Percentiles rank a stretch among this genome's conserved stretches.
Evolutionary conservation across 192 early-diverging fungal species (phyloP).

Genomic region (Umbelopsis ramanniana): DNA sequence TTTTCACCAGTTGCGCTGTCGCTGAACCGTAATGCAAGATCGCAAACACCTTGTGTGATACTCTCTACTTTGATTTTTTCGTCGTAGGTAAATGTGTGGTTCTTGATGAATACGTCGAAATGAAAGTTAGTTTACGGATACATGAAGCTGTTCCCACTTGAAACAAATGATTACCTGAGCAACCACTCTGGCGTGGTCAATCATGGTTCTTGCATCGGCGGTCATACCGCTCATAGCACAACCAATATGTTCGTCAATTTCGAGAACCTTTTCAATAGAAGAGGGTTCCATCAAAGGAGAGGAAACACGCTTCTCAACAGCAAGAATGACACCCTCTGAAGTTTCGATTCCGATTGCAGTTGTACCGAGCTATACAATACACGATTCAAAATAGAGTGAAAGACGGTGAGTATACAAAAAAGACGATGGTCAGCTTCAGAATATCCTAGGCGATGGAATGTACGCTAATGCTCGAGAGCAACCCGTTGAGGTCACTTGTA

Average conservation of each 20-base stretch:
- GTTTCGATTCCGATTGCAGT: slow-evolving; percentile 99
- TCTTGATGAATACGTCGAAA: slow-evolving; percentile 49
- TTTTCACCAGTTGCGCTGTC: slow-evolving; percentile 97
- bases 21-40: slow-evolving; percentile 95
- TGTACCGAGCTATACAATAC: slow-evolving; percentile 84
- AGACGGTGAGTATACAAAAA: not conserved
- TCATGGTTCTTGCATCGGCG: slow-evolving; percentile 97
- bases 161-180: slow-evolving; percentile 73
- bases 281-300: slow-evolving; percentile 90
- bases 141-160: not conserved
- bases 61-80: slow-evolving; percentile 96
- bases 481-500: not conserved
- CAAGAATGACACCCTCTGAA: slow-evolving; percentile 89
- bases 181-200: slow-evolving; percentile 96
- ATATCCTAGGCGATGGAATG: not conserved
- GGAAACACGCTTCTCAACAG: slow-evolving; percentile 97
- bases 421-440: not conserved
- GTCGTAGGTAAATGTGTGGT: slow-evolving; percentile 95
- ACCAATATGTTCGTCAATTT: slow-evolving; percentile 94
- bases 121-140: not conserved
- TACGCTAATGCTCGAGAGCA: not conserved
- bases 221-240: slow-evolving; percentile 98
- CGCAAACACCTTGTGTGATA: slow-evolving; percentile 97
- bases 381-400: not conserved
- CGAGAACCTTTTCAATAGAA: slow-evolving; percentile 98